These are phyloP conservation scores for Ilex paraguariensis DNA, from an alignment of 305 asterid species.

Conservation along the genomic window DNA sequence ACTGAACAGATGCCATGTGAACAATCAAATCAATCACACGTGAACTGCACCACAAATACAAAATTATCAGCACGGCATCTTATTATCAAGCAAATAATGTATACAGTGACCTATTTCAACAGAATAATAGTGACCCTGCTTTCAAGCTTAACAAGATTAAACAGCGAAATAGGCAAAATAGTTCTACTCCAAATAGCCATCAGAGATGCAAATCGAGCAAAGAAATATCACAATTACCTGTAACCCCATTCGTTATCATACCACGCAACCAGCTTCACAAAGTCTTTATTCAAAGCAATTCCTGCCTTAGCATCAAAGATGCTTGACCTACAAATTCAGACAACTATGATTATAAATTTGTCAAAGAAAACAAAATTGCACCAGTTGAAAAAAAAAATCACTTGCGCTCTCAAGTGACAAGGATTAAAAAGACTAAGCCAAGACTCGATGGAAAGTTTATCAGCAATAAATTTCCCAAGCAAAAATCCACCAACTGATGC, in stretches of 20 bases:
- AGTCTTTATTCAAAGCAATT: conserved; percentile 57
- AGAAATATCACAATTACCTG: conserved; percentile 34
- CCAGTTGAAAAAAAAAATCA: not conserved
- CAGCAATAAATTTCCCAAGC: too few relatives aligned
- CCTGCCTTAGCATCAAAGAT: conserved; percentile 84
- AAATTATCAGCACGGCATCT: not conserved
- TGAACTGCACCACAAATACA: conserved; percentile 36
- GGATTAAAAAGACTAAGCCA: too few relatives aligned
- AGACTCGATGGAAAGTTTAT: too few relatives aligned
- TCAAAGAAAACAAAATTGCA: too few relatives aligned
- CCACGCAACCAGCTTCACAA: conserved; percentile 67
- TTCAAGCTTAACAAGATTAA: not conserved
- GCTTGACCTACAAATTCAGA: conserved; percentile 48
- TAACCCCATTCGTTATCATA: conserved; percentile 84
- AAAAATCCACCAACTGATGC: too few relatives aligned
- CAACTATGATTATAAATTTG: too few relatives aligned
- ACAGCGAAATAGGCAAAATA: not conserved
- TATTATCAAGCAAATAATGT: not conserved
- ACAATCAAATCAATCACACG: conserved; percentile 64
- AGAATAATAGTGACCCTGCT: not conserved
- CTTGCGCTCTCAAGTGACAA: not conserved
- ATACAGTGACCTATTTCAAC: not conserved
- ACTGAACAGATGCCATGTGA: conserved; percentile 47
- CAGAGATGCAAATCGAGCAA: not conserved
- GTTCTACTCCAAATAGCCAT: not conserved